These are phyloP conservation scores for Eucalyptus sp. DNA, from an alignment of 345 rosid species.

Conservation along the genomic window DNA sequence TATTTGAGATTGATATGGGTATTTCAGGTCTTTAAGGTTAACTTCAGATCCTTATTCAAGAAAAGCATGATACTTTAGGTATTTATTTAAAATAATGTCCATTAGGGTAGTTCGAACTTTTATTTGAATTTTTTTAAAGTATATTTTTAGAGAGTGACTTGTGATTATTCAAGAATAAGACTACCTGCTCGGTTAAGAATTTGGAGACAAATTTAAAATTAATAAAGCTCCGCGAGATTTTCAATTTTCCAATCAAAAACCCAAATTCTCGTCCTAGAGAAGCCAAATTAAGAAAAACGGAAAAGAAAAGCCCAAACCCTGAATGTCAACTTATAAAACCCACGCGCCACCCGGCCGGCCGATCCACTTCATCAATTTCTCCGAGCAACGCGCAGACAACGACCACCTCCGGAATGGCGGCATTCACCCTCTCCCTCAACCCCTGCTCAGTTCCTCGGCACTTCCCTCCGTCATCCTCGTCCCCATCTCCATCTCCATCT, in stretches of 20 bases:
- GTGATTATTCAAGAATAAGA: no score
- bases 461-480: background rate
- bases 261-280: background rate
- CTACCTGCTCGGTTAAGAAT: no score
- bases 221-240: background rate
- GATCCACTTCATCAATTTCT: background rate
- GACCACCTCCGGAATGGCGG: background rate
- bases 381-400: background rate
- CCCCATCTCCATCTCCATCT: background rate
- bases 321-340: background rate
- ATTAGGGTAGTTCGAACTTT: fast-evolving
- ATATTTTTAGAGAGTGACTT: no score
- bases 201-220: background rate
- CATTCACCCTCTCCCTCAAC: background rate
- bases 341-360: background rate
- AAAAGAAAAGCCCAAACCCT: background rate
- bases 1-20: no score
- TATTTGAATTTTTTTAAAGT: no score
- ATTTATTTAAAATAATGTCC: no score
- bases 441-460: background rate
- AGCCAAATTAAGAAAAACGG: background rate
- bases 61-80: fast-evolving
- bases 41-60: fast-evolving
- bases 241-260: background rate
- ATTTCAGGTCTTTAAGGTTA: fast-evolving